Conservation (phyloP, 768 basidiomycete species). For the Tremella yokohamensis region DNA sequence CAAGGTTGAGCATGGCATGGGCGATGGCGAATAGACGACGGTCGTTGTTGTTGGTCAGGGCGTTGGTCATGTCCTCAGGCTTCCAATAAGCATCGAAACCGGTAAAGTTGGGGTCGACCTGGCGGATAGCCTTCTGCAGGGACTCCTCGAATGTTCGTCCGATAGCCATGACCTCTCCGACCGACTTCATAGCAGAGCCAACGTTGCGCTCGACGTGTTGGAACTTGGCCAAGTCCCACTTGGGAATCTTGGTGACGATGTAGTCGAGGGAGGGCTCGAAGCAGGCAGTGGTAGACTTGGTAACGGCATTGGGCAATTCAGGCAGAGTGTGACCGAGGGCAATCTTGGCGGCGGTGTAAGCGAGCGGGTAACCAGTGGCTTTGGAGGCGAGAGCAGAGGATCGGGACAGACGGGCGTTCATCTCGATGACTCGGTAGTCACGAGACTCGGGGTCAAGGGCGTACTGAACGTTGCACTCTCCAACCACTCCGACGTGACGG, state of each 20-base stretch:
- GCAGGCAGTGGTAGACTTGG: constrained; percentile 98
- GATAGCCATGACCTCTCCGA: constrained; percentile 99
- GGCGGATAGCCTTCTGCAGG: constrained; percentile 95
- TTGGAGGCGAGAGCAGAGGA: constrained; percentile 96
- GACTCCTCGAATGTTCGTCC: constrained; percentile 98
- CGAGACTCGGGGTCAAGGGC: constrained; percentile 86
- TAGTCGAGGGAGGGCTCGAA: constrained; percentile 99
- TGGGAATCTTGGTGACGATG: constrained; percentile 98
- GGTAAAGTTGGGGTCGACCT: constrained; percentile 93
- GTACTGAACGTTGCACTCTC: constrained; percentile 68
- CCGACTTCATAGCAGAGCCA: constrained; percentile 97
- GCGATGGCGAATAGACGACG: constrained; percentile 95
- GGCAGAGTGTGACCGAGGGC: constrained; percentile 96
- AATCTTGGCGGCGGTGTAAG: constrained; percentile 98
- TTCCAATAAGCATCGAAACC: constrained; percentile 94
- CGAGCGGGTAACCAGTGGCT: constrained; percentile 97
- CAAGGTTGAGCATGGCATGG: constrained; percentile 91
- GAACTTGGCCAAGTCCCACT: constrained; percentile 99
- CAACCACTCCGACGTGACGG: constrained; percentile 57
- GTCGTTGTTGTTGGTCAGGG: constrained; percentile 80
- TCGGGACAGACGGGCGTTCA: constrained; percentile 78
- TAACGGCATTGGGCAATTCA: constrained; percentile 96
- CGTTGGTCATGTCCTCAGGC: constrained; percentile 77
- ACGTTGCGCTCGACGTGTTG: constrained; percentile 88
- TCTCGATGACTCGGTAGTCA: constrained; percentile 98